A percentile compares a stretch with the other conserved stretches of the same genome.
These are phyloP conservation scores for Calcarisporium arbuscula DNA, from an alignment of 2,329 filamentous ascomycete genomes.

Conservation along the genomic window DNA sequence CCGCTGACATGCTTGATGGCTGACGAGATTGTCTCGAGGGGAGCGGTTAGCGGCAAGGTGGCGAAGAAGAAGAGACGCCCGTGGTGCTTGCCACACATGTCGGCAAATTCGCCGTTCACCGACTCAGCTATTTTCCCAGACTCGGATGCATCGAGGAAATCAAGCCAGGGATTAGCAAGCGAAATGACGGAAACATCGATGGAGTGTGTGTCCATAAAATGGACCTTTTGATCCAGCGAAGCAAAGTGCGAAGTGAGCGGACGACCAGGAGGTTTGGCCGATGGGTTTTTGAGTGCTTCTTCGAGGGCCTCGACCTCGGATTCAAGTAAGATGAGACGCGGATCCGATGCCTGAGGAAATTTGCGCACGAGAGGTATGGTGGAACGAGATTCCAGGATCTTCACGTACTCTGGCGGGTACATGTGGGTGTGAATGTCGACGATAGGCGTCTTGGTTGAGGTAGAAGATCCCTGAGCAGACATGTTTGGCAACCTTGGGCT, in stretches of 20 bases:
- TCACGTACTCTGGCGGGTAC: conserved; percentile 59
- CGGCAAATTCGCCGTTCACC: conserved; percentile 74
- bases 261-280: conserved; percentile 61
- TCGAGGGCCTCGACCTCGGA: conserved; percentile 40
- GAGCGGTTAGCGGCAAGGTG: conserved; percentile 69
- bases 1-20: conserved; percentile 58
- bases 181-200: conserved; percentile 83
- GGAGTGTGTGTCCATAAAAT: conserved; percentile 79
- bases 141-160: conserved; percentile 62
- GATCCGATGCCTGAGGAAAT: conserved; percentile 50
- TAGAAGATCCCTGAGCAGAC: too few species aligned
- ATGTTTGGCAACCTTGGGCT: too few species aligned
- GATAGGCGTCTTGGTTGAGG: conserved; percentile 32
- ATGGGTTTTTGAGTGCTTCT: conserved; percentile 46
- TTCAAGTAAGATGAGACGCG: conserved; percentile 60
- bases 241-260: conserved; percentile 81
- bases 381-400: conserved; percentile 51
- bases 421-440: conserved; percentile 67
- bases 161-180: conserved; percentile 89
- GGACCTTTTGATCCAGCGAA: conserved; percentile 70
- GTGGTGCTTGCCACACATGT: conserved; percentile 59
- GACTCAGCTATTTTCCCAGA: conserved; percentile 56
- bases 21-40: conserved; percentile 51
- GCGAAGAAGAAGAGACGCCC: conserved; percentile 78
- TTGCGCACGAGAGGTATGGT: conserved; percentile 66